These are phyloP conservation scores for Circinella minor DNA, from an alignment of 371 early-diverging fungal genomes.

Conservation along the genomic window DNA sequence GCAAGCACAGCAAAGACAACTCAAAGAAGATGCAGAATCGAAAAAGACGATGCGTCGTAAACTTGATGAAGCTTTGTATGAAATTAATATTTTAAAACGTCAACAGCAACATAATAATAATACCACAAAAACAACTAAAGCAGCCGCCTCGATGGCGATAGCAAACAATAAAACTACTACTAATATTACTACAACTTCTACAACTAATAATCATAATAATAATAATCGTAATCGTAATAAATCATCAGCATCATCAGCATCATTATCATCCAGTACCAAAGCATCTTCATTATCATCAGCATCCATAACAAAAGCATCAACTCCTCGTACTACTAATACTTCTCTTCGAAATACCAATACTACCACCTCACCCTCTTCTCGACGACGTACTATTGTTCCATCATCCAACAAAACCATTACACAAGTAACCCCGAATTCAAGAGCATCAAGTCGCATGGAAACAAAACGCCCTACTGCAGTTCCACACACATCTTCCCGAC, in stretches of 20 bases:
- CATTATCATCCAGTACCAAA: neutral
- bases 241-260: neutral
- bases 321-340: neutral
- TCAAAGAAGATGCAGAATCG: slow-evolving; percentile 30
- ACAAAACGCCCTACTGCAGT: slow-evolving; percentile 16
- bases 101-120: slow-evolving; percentile 1
- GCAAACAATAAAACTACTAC: neutral
- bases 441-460: slow-evolving; percentile 5
- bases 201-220: neutral
- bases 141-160: neutral
- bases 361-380: neutral
- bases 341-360: neutral
- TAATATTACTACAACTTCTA: neutral
- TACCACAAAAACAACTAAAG: neutral
- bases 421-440: neutral
- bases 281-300: slow-evolving; percentile 3
- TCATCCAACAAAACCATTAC: neutral
- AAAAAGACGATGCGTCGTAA: slow-evolving; percentile 22
- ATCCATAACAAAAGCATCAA: neutral
- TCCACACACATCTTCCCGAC: slow-evolving; percentile 9
- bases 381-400: slow-evolving; percentile 13
- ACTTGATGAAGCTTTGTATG: slow-evolving; percentile 26
- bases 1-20: slow-evolving; percentile 18
- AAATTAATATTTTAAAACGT: slow-evolving; percentile 20
- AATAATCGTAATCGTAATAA: neutral